A percentile compares a stretch with the other conserved stretches of the same genome.
Conservation (phyloP, 176 grass and related monocot genomes). For the Carex parvula region DNA sequence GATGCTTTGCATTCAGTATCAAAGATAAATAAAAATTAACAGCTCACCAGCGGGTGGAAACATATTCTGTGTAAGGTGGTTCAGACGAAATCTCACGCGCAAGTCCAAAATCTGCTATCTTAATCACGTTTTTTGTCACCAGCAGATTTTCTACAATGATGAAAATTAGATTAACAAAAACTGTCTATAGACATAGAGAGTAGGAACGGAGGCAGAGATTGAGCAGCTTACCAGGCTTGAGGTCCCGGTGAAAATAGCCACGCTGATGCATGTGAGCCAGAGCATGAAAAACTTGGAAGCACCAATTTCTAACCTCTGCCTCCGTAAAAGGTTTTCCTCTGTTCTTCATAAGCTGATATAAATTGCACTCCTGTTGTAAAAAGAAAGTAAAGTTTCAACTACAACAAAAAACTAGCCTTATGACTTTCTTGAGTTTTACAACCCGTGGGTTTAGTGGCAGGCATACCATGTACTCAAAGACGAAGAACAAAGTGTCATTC, state of each 20-base stretch:
- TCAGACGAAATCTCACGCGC: conserved; percentile 87
- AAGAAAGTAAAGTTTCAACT: conserved; percentile 4
- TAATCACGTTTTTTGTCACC: conserved; percentile 76
- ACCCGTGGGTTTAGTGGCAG: neutral
- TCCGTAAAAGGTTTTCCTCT: conserved; percentile 76
- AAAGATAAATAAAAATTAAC: conserved; percentile 15
- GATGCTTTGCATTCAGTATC: neutral
- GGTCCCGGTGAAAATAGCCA: conserved; percentile 97
- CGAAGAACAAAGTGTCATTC: conserved; percentile 81
- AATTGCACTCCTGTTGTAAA: conserved; percentile 75
- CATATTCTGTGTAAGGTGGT: conserved; percentile 98
- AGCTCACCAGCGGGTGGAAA: conserved; percentile 88
- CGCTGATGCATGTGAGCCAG: conserved; percentile 92
- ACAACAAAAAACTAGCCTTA: neutral
- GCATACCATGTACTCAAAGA: conserved; percentile 99
- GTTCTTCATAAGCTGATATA: conserved; percentile 96
- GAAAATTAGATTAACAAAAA: conserved; percentile 11
- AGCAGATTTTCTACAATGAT: conserved; percentile 86
- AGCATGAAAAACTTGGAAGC: conserved; percentile 99
- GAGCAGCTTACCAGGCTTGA: conserved; percentile 74
- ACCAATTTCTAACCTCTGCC: conserved; percentile 81
- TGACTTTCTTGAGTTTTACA: neutral
- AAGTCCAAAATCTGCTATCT: conserved; percentile 98
- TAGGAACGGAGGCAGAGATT: neutral
- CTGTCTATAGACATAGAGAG: neutral